Percentiles rank a stretch among this genome's conserved stretches.
phyloP scores from a whole-genome alignment of 2,329 filamentous ascomycete species.

The Diplodia intermedia region DNA sequence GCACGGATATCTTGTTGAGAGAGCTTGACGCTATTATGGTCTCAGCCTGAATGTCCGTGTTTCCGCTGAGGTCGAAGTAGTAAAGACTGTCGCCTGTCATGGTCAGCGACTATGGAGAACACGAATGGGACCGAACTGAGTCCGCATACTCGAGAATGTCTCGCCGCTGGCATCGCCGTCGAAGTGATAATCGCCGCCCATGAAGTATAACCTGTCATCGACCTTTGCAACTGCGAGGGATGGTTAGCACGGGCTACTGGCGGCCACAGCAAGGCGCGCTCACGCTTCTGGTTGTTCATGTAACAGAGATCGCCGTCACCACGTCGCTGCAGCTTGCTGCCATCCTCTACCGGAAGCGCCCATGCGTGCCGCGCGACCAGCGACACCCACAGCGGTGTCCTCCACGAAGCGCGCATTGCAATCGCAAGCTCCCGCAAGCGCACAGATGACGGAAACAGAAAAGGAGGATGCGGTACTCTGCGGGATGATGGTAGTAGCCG shows the following conservation, averaged over 20 bases:
- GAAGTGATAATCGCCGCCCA: conserved; percentile 24
- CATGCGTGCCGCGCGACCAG: conserved; percentile 2
- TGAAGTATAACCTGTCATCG: conserved; percentile 23
- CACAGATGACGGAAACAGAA: background rate
- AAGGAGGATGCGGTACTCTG: background rate
- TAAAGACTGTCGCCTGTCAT: background rate
- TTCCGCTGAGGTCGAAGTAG: conserved; percentile 17
- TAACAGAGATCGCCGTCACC: conserved; percentile 13
- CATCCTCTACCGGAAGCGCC: background rate
- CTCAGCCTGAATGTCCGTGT: conserved; percentile 1
- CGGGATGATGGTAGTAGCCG: background rate
- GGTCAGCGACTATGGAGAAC: background rate
- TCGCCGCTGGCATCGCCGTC: conserved; percentile 12
- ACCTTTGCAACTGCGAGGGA: background rate
- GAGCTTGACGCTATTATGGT: conserved; percentile 10
- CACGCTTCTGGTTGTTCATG: conserved; percentile 24
- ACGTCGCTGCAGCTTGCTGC: conserved; percentile 11
- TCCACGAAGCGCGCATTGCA: conserved; percentile 11
- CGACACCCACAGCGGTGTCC: background rate
- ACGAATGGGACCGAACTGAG: too few species aligned
- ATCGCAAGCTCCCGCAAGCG: background rate
- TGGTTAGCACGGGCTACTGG: background rate
- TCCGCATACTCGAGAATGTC: background rate
- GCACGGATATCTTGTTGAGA: conserved; percentile 12
- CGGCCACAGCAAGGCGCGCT: background rate